These are phyloP conservation scores for Ensete glaucum DNA, from an alignment of 176 grass and related monocot genomes.

Conservation along the genomic window DNA sequence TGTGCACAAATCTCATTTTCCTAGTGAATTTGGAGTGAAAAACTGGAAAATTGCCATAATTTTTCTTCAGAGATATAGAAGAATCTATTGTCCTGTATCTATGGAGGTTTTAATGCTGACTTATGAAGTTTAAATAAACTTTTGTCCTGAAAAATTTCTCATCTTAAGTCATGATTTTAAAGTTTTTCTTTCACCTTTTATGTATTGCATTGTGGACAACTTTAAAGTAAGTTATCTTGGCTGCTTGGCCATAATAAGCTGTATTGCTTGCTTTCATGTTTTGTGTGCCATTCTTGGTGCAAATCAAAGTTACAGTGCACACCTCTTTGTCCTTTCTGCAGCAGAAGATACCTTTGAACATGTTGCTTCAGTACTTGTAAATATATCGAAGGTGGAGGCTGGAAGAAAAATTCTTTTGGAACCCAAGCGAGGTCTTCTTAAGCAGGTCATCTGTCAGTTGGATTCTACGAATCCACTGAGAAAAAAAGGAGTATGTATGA, in stretches of 20 bases:
- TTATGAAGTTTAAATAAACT: neutral
- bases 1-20: too few species aligned
- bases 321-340: slow-evolving; percentile 1
- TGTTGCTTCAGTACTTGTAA: slow-evolving; percentile 79
- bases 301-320: neutral
- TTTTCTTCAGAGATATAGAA: too few species aligned
- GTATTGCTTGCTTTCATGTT: too few species aligned
- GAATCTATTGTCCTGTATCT: too few species aligned
- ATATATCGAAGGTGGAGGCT: slow-evolving; percentile 86
- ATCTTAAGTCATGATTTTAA: neutral
- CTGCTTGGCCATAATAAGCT: neutral
- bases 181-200: neutral
- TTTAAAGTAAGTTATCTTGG: neutral
- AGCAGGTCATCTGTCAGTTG: slow-evolving; percentile 72
- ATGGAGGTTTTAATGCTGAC: too few species aligned
- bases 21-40: too few species aligned
- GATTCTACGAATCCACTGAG: slow-evolving; percentile 92
- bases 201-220: neutral
- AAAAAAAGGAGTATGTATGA: slow-evolving; percentile 69
- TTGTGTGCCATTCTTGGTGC: neutral
- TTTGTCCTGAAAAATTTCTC: too few species aligned
- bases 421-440: slow-evolving; percentile 71
- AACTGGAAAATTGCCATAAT: too few species aligned
- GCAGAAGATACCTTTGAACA: slow-evolving; percentile 79
- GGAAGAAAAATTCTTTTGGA: slow-evolving; percentile 84